A percentile compares a stretch with the other conserved stretches of the same genome.
Evolutionary conservation across 2,329 filamentous ascomycete genomes (phyloP).

Genomic region (Fusarium domesticum): DNA sequence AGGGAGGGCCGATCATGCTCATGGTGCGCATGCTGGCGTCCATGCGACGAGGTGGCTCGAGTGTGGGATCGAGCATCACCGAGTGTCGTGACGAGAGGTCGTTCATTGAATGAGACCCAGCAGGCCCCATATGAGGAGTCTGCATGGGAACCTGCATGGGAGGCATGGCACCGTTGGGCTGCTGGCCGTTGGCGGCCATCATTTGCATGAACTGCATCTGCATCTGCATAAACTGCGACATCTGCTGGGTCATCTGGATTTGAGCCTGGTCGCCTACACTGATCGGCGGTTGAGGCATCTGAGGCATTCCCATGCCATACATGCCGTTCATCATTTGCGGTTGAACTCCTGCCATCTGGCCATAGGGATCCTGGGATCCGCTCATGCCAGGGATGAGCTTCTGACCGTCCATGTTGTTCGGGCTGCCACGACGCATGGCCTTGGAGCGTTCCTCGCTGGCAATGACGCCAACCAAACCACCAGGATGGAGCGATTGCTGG

Average conservation of each 20-base stretch:
- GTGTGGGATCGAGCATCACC: conserved; percentile 45
- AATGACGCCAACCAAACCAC: conserved; percentile 84
- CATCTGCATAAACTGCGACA: conserved; percentile 88
- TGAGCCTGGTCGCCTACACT: conserved; percentile 69
- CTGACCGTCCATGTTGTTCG: conserved; percentile 56
- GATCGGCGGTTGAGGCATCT: conserved; percentile 38
- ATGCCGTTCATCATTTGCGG: conserved; percentile 42
- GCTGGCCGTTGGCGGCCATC: conserved; percentile 51
- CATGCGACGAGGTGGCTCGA: conserved; percentile 42
- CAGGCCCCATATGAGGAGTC: conserved; percentile 27
- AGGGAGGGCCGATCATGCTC: conserved; percentile 76
- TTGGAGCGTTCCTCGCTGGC: conserved; percentile 77
- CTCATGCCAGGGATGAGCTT: conserved; percentile 37
- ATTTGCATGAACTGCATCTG: conserved; percentile 94
- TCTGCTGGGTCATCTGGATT: conserved; percentile 77
- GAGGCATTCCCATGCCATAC: conserved; percentile 29
- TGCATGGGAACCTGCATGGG: conserved; percentile 22
- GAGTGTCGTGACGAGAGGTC: conserved; percentile 45
- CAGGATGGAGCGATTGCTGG: conserved; percentile 54
- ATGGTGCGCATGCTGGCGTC: conserved; percentile 63
- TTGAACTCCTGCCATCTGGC: conserved; percentile 50
- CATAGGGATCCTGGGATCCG: conserved; percentile 41
- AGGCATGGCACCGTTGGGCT: conserved; percentile 16
- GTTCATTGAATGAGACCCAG: conserved; percentile 41
- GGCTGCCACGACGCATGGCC: conserved; percentile 75